Evolutionary conservation across 352 stramenopile species (phyloP).

Genomic region (Phytophthora chlamydospora): DNA sequence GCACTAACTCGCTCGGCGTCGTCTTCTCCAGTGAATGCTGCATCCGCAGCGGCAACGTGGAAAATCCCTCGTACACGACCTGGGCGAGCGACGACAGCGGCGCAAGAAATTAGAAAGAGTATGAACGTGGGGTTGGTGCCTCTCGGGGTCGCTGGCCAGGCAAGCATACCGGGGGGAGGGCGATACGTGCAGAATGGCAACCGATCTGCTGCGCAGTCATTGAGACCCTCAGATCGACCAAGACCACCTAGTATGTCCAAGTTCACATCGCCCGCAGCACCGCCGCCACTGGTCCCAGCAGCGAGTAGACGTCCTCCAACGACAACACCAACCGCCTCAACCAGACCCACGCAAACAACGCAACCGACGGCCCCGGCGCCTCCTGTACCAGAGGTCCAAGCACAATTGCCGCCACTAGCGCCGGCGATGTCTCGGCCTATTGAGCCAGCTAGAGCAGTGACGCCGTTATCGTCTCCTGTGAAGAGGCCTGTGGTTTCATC

Average conservation of each 20-base stretch:
- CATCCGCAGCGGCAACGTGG: slow-evolving; percentile 9
- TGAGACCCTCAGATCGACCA: slow-evolving; percentile 17
- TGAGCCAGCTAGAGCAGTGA: slow-evolving; percentile 10
- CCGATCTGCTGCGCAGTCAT: slow-evolving; percentile 30
- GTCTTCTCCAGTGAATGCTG: slow-evolving; percentile 19
- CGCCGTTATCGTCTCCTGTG: slow-evolving; percentile 13
- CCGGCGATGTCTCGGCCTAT: not conserved
- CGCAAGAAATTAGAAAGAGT: slow-evolving; percentile 43
- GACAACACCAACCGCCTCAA: slow-evolving; percentile 3
- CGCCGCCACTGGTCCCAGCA: not conserved
- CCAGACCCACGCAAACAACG: slow-evolving; percentile 9
- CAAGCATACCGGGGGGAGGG: slow-evolving; percentile 48
- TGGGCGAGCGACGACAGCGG: slow-evolving; percentile 26
- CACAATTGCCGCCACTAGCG: slow-evolving; percentile 10
- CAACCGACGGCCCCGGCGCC: not conserved
- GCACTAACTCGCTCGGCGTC: slow-evolving; percentile 18
- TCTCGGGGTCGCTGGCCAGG: slow-evolving; percentile 40
- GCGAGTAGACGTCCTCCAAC: not conserved
- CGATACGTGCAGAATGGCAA: slow-evolving; percentile 78
- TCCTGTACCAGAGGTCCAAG: slow-evolving; percentile 8
- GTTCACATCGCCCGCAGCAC: slow-evolving; percentile 5
- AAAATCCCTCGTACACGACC: slow-evolving; percentile 25
- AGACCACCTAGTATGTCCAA: slow-evolving; percentile 28
- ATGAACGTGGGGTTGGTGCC: slow-evolving; percentile 59
- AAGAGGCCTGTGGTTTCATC: not conserved